Conservation (phyloP, 2,329 filamentous ascomycete species). For the Fusarium graminum region DNA sequence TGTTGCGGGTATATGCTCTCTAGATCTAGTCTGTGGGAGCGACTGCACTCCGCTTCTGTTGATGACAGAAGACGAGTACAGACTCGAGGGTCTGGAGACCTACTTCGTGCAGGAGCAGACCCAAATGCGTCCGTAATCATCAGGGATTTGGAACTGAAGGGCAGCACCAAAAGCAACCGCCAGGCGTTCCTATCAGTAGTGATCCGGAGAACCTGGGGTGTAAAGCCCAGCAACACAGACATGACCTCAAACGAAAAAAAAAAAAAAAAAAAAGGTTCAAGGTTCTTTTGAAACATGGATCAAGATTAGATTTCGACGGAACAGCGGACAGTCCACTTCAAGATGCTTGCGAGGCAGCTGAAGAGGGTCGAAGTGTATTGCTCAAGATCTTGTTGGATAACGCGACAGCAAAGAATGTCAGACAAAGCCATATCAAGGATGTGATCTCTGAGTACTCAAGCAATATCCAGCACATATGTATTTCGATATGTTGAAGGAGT, state of each 20-base stretch:
- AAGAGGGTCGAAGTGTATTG: slow-evolving; percentile 1
- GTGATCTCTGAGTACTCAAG: background rate
- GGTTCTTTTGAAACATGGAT: slow-evolving; percentile 15
- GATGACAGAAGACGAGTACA: slow-evolving; percentile 1
- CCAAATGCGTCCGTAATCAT: background rate
- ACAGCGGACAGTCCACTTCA: slow-evolving; percentile 7
- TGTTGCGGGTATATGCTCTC: slow-evolving; percentile 1
- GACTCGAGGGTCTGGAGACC: slow-evolving; percentile 6
- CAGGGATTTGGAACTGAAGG: background rate
- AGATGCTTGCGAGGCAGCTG: slow-evolving; percentile 11
- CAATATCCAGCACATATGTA: background rate
- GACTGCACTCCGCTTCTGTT: slow-evolving; percentile 26
- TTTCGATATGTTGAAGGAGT: background rate
- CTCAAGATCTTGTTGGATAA: slow-evolving; percentile 9
- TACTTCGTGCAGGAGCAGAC: slow-evolving; percentile 20
- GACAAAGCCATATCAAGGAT: background rate
- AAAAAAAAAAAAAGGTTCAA: too few relatives aligned
- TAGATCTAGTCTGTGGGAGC: background rate
- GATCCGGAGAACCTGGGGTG: slow-evolving; percentile 1
- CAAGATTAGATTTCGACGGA: slow-evolving; percentile 9
- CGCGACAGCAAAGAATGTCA: slow-evolving; percentile 12
- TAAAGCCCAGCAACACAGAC: background rate
- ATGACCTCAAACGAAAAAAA: background rate
- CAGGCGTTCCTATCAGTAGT: slow-evolving; percentile 24
- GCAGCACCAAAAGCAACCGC: background rate